phyloP scores from a whole-genome alignment of 73 alveolate species.

The Symbiodinium pilosum region DNA sequence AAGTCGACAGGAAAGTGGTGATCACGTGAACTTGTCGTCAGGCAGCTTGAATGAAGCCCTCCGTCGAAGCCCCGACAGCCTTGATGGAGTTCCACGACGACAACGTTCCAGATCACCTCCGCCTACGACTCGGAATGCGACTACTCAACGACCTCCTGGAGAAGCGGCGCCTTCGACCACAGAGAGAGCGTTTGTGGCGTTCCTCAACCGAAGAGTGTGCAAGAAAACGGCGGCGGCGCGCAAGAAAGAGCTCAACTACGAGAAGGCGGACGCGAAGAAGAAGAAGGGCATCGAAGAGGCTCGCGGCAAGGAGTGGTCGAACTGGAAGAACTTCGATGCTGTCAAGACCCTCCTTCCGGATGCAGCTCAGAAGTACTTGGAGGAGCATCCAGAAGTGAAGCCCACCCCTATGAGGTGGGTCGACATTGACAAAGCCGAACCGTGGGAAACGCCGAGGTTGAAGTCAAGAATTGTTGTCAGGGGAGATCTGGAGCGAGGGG shows the following conservation, averaged over 20 bases:
- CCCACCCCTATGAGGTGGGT: conserved; percentile 14
- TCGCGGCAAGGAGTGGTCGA: background rate
- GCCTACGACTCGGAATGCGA: background rate
- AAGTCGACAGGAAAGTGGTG: background rate
- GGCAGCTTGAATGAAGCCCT: background rate
- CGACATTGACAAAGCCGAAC: background rate
- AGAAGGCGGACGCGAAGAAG: background rate
- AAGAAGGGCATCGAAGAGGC: background rate
- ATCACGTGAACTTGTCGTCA: background rate
- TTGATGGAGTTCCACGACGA: background rate
- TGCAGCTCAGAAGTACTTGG: background rate
- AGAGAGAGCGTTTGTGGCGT: background rate
- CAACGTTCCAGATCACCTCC: background rate
- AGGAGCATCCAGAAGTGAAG: background rate
- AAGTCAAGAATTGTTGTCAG: background rate
- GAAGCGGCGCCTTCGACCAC: background rate
- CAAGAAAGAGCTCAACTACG: background rate
- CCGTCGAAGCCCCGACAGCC: background rate
- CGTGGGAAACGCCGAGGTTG: background rate
- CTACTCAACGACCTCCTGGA: background rate
- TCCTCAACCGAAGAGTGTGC: background rate
- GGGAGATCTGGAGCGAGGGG: background rate
- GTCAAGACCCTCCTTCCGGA: background rate
- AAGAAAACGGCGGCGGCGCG: conserved; percentile 29
- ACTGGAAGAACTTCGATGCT: conserved; percentile 18